Evolutionary conservation across 805 yeast species (phyloP).

Genomic region (Hemisphaericaspora nanyangensis): DNA sequence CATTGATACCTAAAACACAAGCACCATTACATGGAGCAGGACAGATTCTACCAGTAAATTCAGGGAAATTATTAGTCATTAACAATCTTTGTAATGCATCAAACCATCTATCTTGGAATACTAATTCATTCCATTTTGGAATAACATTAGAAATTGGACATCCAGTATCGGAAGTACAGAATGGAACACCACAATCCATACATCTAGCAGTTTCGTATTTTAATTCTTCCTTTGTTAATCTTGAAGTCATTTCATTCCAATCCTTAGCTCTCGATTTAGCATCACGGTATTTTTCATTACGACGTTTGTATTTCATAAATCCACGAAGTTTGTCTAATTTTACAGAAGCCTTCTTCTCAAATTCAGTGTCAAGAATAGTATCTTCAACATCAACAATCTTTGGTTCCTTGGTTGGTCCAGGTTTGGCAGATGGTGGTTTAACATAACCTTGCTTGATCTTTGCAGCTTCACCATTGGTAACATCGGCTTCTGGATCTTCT

Average conservation of each 20-base stretch:
- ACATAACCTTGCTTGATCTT: slow-evolving; percentile 51
- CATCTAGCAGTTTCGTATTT: slow-evolving; percentile 93
- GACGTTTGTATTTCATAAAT: slow-evolving; percentile 88
- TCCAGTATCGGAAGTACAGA: slow-evolving; percentile 97
- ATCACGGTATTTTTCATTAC: slow-evolving; percentile 80
- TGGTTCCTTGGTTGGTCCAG: slow-evolving; percentile 57
- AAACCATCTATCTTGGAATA: slow-evolving; percentile 90
- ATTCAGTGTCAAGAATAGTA: slow-evolving; percentile 64
- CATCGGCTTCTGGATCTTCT: slow-evolving; percentile 82
- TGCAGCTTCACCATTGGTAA: slow-evolving; percentile 82
- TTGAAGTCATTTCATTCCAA: slow-evolving; percentile 85
- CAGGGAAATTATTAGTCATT: slow-evolving; percentile 98
- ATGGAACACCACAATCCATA: slow-evolving; percentile 99
- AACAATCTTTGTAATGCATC: slow-evolving; percentile 87
- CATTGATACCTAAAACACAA: slow-evolving; percentile 84
- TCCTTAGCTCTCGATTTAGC: slow-evolving; percentile 75
- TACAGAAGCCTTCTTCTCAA: slow-evolving; percentile 59
- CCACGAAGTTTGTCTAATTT: slow-evolving; percentile 80
- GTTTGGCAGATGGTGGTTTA: slow-evolving; percentile 22
- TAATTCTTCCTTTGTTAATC: slow-evolving; percentile 82
- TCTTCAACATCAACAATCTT: slow-evolving; percentile 87
- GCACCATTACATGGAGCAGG: slow-evolving; percentile 99
- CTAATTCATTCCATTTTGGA: slow-evolving; percentile 97
- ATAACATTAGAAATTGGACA: slow-evolving; percentile 96
- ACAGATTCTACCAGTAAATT: slow-evolving; percentile 96